Evolutionary conservation across 1,284 basidiomycete genomes (phyloP), one percentile per base, ranked within the genome.

Genomic region (Ganoderma boninense): DNA sequence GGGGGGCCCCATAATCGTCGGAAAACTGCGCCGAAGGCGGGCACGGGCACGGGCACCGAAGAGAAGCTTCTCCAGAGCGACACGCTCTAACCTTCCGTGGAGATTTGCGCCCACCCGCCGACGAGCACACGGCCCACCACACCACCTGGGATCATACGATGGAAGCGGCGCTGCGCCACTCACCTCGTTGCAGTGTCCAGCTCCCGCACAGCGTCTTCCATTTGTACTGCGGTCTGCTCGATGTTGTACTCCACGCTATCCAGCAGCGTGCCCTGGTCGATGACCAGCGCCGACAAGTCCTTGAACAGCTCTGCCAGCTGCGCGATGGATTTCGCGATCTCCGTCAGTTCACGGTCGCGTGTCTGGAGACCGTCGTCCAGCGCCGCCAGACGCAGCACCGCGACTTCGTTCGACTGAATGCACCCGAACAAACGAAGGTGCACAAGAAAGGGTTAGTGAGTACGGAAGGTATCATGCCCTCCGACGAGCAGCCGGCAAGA

Each of bases 201-300:
- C 76, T 99, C 96, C 76, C 90, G 88, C 32, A 95, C 96, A 4
- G 97, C 96, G 49, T 94, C 94, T 68, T 91, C 82, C 80, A 98
- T 88, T 68, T 96, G 89, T 29, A 89, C 89, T 8, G 92, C 91
- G 26, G 97, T 96, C 80, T 95, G 92, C 80, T 99, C 96, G 68
- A 99, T 95, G 80, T 99, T 99, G 83, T 96, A 99, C 82, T 99
- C 98, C 68, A 99, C 91, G 54, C 95, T 95, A 82, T 99, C 98
- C 68, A 99, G 87, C 66, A 99, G 88, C 11, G 97, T 98, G 14
- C 98, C 98, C 80, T 99, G 98, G 81, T 99, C 98, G 73, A 99
- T 98, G 68, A 99, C 96, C 71, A 99, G 89, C 52, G 88, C 89
- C 29, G 93, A 94, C 52, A 99, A 86, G 79, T 99, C 98, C 76